Evolutionary conservation across 371 early-diverging fungal genomes (phyloP).

Genomic region (Mucor plumbeus): DNA sequence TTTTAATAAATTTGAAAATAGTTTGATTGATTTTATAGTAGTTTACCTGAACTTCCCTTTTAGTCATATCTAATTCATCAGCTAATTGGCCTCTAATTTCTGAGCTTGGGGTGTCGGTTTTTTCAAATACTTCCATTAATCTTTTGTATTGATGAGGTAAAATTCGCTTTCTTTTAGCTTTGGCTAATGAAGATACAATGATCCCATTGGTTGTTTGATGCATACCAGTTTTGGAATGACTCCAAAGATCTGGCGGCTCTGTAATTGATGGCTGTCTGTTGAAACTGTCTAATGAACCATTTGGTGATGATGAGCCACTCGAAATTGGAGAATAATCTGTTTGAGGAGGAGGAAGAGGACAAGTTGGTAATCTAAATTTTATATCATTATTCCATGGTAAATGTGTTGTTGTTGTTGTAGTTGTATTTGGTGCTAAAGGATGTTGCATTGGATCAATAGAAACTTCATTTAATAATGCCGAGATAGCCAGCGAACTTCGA

Average conservation of each 20-base stretch:
- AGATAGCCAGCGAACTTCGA: conserved; percentile 16
- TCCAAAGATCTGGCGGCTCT: conserved; percentile 15
- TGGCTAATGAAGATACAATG: conserved; percentile 14
- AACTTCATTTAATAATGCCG: conserved; percentile 36
- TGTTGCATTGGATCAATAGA: conserved; percentile 35
- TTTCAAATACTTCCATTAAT: conserved; percentile 63
- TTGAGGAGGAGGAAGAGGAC: background rate
- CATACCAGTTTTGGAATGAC: conserved; percentile 11
- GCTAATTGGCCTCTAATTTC: conserved; percentile 82
- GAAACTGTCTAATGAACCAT: background rate
- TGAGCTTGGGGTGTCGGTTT: conserved; percentile 85
- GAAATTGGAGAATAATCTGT: conserved; percentile 6
- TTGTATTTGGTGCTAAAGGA: conserved; percentile 1
- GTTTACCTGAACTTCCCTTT: conserved; percentile 82
- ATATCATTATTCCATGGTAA: background rate
- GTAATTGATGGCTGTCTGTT: background rate
- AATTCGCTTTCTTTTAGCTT: conserved; percentile 77
- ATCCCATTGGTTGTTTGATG: conserved; percentile 12
- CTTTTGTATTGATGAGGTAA: conserved; percentile 66
- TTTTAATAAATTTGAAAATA: background rate
- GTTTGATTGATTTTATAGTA: background rate
- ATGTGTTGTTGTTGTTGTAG: background rate
- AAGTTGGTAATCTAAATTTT: background rate
- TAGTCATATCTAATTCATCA: conserved; percentile 84
- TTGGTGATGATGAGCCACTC: conserved; percentile 16